These are phyloP conservation scores for Penicillium sp. DNA, from an alignment of 2,329 filamentous ascomycete genomes.

Conservation along the genomic window DNA sequence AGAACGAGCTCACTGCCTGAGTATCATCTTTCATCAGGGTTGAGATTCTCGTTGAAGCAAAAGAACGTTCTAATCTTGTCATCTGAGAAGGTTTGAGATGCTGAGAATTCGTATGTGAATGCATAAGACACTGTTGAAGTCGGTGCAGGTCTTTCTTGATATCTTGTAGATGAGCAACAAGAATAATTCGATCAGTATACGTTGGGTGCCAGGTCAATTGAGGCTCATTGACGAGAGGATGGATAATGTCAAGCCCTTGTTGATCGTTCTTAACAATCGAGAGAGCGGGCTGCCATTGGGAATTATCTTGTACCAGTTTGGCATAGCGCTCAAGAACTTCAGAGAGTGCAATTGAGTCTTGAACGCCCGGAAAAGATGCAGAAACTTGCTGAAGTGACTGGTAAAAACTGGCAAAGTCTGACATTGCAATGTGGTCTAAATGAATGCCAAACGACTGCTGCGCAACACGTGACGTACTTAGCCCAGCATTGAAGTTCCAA, in stretches of 20 bases:
- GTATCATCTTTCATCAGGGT: slow-evolving; percentile 40
- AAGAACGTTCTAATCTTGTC: slow-evolving; percentile 38
- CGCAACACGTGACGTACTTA: slow-evolving; percentile 14
- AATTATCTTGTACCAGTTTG: slow-evolving; percentile 29
- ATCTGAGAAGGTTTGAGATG: slow-evolving; percentile 40
- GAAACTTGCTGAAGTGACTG: slow-evolving; percentile 23
- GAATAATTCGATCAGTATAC: slow-evolving; percentile 18
- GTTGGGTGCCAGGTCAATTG: slow-evolving; percentile 23
- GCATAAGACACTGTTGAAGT: slow-evolving; percentile 30
- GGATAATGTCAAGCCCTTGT: slow-evolving; percentile 30
- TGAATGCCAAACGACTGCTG: slow-evolving; percentile 26
- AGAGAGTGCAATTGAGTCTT: slow-evolving; percentile 1
- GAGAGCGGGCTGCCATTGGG: slow-evolving; percentile 25
- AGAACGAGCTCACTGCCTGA: slow-evolving; percentile 35
- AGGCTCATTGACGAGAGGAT: slow-evolving; percentile 40
- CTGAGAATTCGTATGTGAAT: slow-evolving; percentile 29
- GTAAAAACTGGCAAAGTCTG: slow-evolving; percentile 32
- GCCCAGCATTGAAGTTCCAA: slow-evolving; percentile 22
- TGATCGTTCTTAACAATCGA: neutral
- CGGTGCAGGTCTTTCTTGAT: slow-evolving; percentile 33
- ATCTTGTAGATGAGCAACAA: slow-evolving; percentile 34
- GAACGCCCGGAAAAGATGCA: slow-evolving; percentile 16
- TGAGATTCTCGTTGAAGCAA: slow-evolving; percentile 37
- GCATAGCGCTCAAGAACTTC: slow-evolving; percentile 23
- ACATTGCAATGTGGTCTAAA: slow-evolving; percentile 35